Evolutionary conservation across 768 basidiomycete species (phyloP).

Genomic region (Boletellus ananas): DNA sequence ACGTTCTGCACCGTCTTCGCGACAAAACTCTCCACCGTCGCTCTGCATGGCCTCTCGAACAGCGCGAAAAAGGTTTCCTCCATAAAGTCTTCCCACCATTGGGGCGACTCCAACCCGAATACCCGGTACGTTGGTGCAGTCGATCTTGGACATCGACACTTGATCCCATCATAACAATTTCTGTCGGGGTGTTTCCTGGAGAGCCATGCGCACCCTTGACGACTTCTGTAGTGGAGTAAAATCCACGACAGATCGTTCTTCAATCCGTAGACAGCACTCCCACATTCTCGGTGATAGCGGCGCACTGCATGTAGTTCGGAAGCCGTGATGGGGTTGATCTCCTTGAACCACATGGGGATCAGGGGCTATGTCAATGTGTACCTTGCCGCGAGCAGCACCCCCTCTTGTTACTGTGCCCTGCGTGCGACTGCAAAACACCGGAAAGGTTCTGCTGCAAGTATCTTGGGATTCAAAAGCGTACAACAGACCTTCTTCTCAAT

Average conservation of each 20-base stretch:
- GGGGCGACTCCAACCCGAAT: background rate
- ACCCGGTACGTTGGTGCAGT: background rate
- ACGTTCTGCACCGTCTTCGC: background rate
- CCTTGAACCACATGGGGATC: slow-evolving; percentile 21
- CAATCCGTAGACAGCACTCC: slow-evolving; percentile 4
- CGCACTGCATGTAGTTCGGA: slow-evolving; percentile 24
- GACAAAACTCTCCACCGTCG: too few relatives aligned
- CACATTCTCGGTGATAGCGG: slow-evolving; percentile 17
- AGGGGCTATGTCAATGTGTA: slow-evolving; percentile 27
- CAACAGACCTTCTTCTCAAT: slow-evolving; percentile 17
- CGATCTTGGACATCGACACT: slow-evolving; percentile 1
- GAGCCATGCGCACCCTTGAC: slow-evolving; percentile 3
- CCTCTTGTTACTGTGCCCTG: slow-evolving; percentile 14
- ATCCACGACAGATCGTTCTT: slow-evolving; percentile 7
- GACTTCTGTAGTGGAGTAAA: slow-evolving; percentile 9
- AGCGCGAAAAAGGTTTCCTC: slow-evolving; percentile 3
- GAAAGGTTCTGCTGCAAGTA: slow-evolving; percentile 21
- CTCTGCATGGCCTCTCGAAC: slow-evolving; percentile 16
- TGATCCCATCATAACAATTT: background rate
- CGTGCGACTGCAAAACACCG: slow-evolving; percentile 31
- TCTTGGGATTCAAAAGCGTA: slow-evolving; percentile 16
- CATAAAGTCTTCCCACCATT: slow-evolving; percentile 27
- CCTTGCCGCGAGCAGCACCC: slow-evolving; percentile 28
- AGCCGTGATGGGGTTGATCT: slow-evolving; percentile 27
- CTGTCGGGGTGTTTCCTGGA: background rate